Percentiles rank a stretch among this genome's conserved stretches.
Conservation (phyloP, 352 stramenopile genomes). For the Phytophthora pistaciae region DNA sequence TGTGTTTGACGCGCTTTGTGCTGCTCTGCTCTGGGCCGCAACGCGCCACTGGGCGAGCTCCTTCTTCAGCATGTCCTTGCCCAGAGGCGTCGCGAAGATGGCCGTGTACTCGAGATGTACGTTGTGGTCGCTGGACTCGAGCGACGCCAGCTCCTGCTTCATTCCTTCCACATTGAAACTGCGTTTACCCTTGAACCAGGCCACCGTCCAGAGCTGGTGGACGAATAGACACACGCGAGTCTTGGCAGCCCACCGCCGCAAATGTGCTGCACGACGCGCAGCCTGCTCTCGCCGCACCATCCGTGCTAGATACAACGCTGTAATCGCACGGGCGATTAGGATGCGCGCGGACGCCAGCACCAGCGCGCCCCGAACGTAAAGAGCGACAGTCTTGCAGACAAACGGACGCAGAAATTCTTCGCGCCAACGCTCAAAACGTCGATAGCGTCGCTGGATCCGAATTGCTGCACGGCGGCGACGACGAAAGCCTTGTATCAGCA, state of each 20-base stretch:
- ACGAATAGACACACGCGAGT: slow-evolving; percentile 56
- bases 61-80: slow-evolving; percentile 44
- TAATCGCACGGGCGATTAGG: slow-evolving; percentile 23
- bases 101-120: slow-evolving; percentile 35
- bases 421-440: slow-evolving; percentile 31
- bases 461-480: slow-evolving; percentile 34
- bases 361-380: slow-evolving; percentile 16
- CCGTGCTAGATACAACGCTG: slow-evolving; percentile 18
- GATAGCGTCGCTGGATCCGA: slow-evolving; percentile 42
- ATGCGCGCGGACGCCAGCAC: slow-evolving; percentile 12
- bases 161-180: slow-evolving; percentile 36
- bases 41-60: slow-evolving; percentile 43
- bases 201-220: slow-evolving; percentile 43
- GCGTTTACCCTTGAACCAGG: slow-evolving; percentile 47
- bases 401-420: slow-evolving; percentile 22
- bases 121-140: slow-evolving; percentile 36
- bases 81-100: slow-evolving; percentile 45
- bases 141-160: slow-evolving; percentile 29
- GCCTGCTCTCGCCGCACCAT: slow-evolving; percentile 17
- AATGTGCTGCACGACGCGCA: slow-evolving; percentile 21
- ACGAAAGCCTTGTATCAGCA: slow-evolving; percentile 36
- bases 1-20: background rate
- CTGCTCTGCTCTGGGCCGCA: slow-evolving; percentile 4
- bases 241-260: slow-evolving; percentile 51
- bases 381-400: slow-evolving; percentile 19